Evolutionary conservation across 305 asterid species (phyloP).

Genomic region (Stenogyne calaminthoides): DNA sequence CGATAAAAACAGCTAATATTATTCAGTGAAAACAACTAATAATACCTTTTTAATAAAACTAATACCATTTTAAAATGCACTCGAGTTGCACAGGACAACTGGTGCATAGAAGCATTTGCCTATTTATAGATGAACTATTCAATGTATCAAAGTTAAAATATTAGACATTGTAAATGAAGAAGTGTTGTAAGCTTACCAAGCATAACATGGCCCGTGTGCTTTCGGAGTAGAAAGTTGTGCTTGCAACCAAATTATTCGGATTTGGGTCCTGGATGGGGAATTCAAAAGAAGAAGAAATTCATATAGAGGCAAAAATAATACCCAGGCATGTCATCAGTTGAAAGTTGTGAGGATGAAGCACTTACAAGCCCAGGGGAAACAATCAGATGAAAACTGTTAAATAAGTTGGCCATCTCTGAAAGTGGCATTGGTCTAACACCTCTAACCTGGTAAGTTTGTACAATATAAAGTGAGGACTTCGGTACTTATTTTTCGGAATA

Average conservation of each 20-base stretch:
- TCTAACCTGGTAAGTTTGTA: conserved; percentile 72
- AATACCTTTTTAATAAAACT: too few relatives aligned
- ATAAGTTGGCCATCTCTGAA: conserved; percentile 82
- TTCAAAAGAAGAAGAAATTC: conserved; percentile 14
- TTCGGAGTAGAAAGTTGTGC: conserved; percentile 95
- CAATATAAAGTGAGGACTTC: conserved; percentile 16
- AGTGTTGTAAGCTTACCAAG: conserved; percentile 65
- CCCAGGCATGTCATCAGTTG: conserved; percentile 12
- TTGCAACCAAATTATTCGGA: conserved; percentile 87
- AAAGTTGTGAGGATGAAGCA: conserved; percentile 32
- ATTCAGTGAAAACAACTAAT: too few relatives aligned
- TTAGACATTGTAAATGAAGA: neutral
- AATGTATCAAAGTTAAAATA: conserved; percentile 14
- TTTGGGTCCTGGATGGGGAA: conserved; percentile 85
- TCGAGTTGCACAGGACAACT: too few relatives aligned
- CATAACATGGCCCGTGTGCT: conserved; percentile 94
- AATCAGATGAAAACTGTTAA: conserved; percentile 62
- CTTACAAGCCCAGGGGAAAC: conserved; percentile 98
- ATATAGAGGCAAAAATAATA: conserved; percentile 30
- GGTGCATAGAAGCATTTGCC: too few relatives aligned
- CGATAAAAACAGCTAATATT: too few relatives aligned
- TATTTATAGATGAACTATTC: neutral
- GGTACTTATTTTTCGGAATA: conserved; percentile 16
- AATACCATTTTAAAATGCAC: too few relatives aligned
- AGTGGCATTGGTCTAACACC: conserved; percentile 90